Base-by-base conservation (phyloP, 2,329 filamentous ascomycete genomes). In the Orbilia brochopaga region DNA sequence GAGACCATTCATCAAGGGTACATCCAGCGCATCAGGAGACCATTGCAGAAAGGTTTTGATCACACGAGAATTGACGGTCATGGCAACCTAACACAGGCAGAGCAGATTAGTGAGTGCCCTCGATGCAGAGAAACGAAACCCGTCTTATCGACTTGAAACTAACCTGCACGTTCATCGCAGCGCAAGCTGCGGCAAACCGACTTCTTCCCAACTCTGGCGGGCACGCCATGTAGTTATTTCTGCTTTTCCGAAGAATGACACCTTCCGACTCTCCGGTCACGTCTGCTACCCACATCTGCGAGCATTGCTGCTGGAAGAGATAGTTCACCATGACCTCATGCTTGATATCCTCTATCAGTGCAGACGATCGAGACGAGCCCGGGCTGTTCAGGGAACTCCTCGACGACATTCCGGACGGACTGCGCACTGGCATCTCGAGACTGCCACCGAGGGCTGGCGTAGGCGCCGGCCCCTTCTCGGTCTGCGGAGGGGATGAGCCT, bases 261-360 rank as follows among this genome's bases (percentile, higher is more conserved):
- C 90, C 90, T 78, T 92, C 89, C 4, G 86, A 79, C 74, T 88
- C 85, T 11, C 87, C 88, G 54, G 83, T 87, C 37, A 84, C 85
- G 75, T 90, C 87, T 15, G 67, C 55, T 19, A 91, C 86, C 90
- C 90, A 92, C 35, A 91, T 83, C 73, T 86, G 85, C 11, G 85
- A 85, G 77, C 88, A 91, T 80, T 91, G 89, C 78, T 92, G 88
- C 79, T 92, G 89, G 79, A 91, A 91, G 24, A 92, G 82, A 78
- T 90, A 91, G 80, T 90, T 91, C 70, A 90, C 88, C 89, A 92
- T 92, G 72, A 92, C 88, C 79, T 92, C 89, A 77, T 91, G 87
- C 79, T 89, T 90, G 79, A 91, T 89, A 73, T 90, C 88, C 69
- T 90, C 87, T 10, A 89, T 79, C 69, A 88, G 83, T 64, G 83